Percentiles rank a stretch among this genome's conserved stretches.
phyloP scores from a whole-genome alignment of 345 rosid genomes.

The Gossypium raimondii region DNA sequence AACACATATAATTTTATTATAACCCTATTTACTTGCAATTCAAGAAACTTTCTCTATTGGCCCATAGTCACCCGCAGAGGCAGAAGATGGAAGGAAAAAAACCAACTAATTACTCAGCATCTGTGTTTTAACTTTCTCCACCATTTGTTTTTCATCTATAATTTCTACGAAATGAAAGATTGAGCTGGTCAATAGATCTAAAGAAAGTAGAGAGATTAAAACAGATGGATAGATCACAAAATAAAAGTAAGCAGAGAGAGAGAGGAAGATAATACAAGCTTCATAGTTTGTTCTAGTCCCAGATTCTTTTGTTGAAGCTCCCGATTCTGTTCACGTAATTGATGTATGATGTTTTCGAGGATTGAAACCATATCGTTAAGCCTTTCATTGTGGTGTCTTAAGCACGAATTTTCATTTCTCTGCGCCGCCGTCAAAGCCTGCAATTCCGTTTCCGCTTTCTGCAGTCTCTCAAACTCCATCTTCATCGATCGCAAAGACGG shows the following conservation, averaged over 20 bases:
- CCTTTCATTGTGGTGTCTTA: not conserved
- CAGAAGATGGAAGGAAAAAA: too few species aligned
- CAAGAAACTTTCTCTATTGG: not conserved
- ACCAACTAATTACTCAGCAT: too few species aligned
- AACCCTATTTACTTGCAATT: too few species aligned
- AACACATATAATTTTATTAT: not conserved
- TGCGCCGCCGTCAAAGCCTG: not conserved
- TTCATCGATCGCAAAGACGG: not conserved
- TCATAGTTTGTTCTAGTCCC: not conserved
- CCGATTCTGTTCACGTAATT: not conserved
- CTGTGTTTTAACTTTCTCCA: too few species aligned
- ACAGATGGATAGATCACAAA: too few species aligned
- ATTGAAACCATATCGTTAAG: not conserved
- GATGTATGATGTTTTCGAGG: too few species aligned
- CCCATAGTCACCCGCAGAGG: too few species aligned
- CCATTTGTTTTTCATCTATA: too few species aligned
- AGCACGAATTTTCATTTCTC: not conserved
- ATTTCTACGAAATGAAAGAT: too few species aligned
- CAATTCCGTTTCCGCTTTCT: not conserved
- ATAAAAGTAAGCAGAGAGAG: too few species aligned
- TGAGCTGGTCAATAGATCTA: not conserved
- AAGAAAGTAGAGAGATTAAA: not conserved
- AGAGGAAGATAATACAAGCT: not conserved
- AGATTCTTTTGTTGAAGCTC: not conserved
- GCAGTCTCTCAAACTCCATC: not conserved